Percentiles rank a stretch among this genome's conserved stretches.
phyloP scores from a whole-genome alignment of 768 basidiomycete species.

The Auricularia cornea region DNA sequence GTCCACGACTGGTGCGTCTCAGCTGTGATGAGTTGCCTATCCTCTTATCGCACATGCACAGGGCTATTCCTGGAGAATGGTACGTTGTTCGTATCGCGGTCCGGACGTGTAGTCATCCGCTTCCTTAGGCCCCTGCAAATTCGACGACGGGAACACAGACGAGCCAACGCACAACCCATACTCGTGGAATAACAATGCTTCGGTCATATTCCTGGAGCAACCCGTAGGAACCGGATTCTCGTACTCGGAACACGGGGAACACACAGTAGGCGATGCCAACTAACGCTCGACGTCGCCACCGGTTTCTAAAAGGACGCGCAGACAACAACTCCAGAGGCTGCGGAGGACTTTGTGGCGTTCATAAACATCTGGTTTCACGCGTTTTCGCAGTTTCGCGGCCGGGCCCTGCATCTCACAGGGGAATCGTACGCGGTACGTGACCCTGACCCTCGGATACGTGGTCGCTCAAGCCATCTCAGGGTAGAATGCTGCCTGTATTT shows the following conservation, averaged over 20 bases:
- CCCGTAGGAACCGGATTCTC: conserved; percentile 46
- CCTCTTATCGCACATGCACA: conserved; percentile 1
- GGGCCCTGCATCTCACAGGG: conserved; percentile 54
- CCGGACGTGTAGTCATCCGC: no score
- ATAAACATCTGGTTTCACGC: conserved; percentile 66
- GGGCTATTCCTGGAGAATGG: conserved; percentile 17
- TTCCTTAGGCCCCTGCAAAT: conserved; percentile 15
- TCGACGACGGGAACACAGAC: conserved; percentile 13
- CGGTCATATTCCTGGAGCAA: conserved; percentile 15
- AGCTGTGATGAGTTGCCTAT: neutral
- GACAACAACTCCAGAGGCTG: conserved; percentile 53
- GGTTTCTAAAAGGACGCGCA: neutral
- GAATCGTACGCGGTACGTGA: conserved; percentile 45
- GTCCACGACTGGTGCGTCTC: neutral
- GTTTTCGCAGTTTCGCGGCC: conserved; percentile 61
- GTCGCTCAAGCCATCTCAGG: conserved; percentile 21
- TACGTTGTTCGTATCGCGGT: neutral
- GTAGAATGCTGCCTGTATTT: conserved; percentile 44
- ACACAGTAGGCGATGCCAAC: conserved; percentile 26
- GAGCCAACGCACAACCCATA: conserved; percentile 24
- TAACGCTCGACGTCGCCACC: conserved; percentile 7
- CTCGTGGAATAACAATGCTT: conserved; percentile 20
- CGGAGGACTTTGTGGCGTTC: conserved; percentile 62
- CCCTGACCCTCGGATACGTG: neutral
- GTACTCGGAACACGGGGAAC: conserved; percentile 61